phyloP scores from a whole-genome alignment of 805 yeast species.

The Barnettozyma vustinii region DNA sequence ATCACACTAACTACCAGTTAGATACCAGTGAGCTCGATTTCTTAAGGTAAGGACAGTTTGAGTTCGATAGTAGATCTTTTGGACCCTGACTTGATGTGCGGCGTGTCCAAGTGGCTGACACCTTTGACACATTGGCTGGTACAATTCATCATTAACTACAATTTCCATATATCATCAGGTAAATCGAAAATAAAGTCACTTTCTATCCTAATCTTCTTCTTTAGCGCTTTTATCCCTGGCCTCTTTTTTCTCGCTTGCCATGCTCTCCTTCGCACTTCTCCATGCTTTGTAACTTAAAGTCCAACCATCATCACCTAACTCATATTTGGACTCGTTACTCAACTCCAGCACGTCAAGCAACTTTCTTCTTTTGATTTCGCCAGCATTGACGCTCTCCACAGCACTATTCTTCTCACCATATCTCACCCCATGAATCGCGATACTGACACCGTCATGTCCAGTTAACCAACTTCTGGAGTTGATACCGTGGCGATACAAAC shows the following conservation, averaged over 20 bases:
- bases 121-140: not conserved
- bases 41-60: no score
- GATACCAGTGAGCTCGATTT: no score
- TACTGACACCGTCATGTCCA: conserved; percentile 76
- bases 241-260: conserved; percentile 5
- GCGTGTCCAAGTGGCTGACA: not conserved
- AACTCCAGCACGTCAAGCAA: conserved; percentile 17
- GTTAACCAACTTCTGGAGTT: conserved; percentile 70
- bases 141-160: not conserved
- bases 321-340: conserved; percentile 3
- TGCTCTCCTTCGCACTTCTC: conserved; percentile 16
- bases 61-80: no score
- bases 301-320: conserved; percentile 12
- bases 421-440: conserved; percentile 45
- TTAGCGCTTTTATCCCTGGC: not conserved
- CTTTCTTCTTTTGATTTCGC: conserved; percentile 19
- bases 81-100: not conserved
- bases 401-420: conserved; percentile 27
- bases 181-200: not conserved
- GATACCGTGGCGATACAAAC: conserved; percentile 62
- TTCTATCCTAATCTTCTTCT: not conserved
- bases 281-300: conserved; percentile 20
- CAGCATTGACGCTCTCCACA: conserved; percentile 16
- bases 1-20: no score
- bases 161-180: not conserved